Evolutionary conservation across 2,329 filamentous ascomycete genomes (phyloP).

Genomic region (Ceratocystis lukuohia): DNA sequence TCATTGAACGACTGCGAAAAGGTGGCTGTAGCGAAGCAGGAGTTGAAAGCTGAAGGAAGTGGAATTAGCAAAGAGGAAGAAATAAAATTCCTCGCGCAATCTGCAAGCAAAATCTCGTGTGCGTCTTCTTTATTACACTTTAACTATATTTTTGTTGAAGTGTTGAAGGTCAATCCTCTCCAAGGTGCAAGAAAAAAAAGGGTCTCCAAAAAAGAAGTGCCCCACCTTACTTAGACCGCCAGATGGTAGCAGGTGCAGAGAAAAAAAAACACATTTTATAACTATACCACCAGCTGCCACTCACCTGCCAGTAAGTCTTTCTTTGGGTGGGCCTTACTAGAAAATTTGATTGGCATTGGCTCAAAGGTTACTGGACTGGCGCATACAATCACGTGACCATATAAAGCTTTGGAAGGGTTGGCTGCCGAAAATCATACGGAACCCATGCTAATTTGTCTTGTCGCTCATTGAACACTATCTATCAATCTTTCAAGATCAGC

Average conservation of each 20-base stretch:
- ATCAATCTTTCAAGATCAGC: constrained; percentile 5
- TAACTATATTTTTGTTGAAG: too few species aligned
- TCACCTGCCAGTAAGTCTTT: not conserved
- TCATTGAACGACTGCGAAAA: constrained; percentile 36
- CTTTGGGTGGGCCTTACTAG: not conserved
- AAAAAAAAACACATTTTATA: too few species aligned
- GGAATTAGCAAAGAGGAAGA: not conserved
- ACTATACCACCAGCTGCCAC: not conserved
- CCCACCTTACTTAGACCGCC: not conserved
- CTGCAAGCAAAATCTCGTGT: too few species aligned
- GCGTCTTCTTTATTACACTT: too few species aligned
- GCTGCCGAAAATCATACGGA: constrained; percentile 20
- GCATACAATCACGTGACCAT: constrained; percentile 13
- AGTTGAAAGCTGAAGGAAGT: not conserved
- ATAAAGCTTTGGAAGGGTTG: constrained; percentile 6
- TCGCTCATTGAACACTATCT: not conserved
- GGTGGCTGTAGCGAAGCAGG: not conserved
- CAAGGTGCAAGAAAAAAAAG: constrained; percentile 5
- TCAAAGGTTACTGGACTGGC: constrained; percentile 20
- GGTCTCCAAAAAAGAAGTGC: constrained; percentile 1
- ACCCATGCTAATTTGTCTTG: constrained; percentile 18
- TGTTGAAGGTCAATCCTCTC: not conserved
- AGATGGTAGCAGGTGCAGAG: not conserved
- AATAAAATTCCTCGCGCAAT: not conserved
- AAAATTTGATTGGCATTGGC: constrained; percentile 20